Percentiles rank a stretch among this genome's conserved stretches.
Conservation (phyloP, 768 basidiomycete genomes). For the Clitopilus hobsonii region DNA sequence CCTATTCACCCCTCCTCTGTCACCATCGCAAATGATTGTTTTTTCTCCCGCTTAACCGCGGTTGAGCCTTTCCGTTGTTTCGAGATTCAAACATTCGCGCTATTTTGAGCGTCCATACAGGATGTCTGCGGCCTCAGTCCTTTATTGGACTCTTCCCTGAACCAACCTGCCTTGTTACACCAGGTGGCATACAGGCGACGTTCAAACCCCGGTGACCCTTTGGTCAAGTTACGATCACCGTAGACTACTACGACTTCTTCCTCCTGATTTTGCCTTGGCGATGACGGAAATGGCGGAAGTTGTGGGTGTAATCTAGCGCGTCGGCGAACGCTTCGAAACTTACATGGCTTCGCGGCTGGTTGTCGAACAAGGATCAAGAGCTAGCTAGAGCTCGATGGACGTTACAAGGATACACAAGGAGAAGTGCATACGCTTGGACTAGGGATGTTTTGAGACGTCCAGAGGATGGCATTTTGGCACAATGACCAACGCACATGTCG, state of each 20-base stretch:
- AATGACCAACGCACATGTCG: constrained; percentile 11
- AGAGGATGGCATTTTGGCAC: constrained; percentile 22
- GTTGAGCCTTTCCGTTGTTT: constrained; percentile 10
- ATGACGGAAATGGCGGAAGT: constrained; percentile 10
- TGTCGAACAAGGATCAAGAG: constrained; percentile 8
- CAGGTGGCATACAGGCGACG: constrained; percentile 11
- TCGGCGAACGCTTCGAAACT: constrained; percentile 46
- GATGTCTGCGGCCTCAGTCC: constrained; percentile 35
- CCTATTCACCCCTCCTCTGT: constrained; percentile 4
- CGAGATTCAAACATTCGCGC: constrained; percentile 9
- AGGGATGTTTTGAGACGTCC: constrained; percentile 5
- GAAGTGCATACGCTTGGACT: constrained; percentile 16
- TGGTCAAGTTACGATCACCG: constrained; percentile 44
- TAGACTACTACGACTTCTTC: constrained; percentile 32
- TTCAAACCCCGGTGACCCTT: constrained; percentile 53
- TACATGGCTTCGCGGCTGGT: constrained; percentile 44
- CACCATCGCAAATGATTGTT: constrained; percentile 3
- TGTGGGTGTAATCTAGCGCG: constrained; percentile 41
- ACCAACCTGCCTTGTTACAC: constrained; percentile 15
- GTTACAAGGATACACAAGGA: constrained; percentile 24
- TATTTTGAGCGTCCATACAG: constrained; percentile 31
- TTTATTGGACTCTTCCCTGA: constrained; percentile 37
- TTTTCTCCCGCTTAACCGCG: constrained; percentile 24
- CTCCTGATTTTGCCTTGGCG: constrained; percentile 12
- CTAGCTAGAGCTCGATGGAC: constrained; percentile 5